Base-by-base conservation (phyloP, 1,284 basidiomycete species). In the Psilocybe mexicana region DNA sequence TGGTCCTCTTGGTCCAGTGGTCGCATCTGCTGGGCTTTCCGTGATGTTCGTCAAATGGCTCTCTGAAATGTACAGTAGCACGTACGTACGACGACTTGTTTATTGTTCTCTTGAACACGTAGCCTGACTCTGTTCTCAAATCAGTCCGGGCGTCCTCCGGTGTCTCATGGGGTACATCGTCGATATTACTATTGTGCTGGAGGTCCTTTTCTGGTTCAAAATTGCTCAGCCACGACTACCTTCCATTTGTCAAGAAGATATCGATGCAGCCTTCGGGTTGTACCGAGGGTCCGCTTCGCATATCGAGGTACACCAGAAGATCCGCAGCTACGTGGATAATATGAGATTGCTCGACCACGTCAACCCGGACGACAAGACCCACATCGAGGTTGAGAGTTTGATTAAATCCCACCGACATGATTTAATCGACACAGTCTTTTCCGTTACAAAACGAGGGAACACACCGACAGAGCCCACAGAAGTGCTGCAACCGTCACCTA, bases 91-190 rank as follows among this genome's bases (percentile, higher is more conserved):
- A 33, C 30, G 5, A 18, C 8, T 33, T 33, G 8, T 33, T 8
- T 33, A 4, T 8, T 33, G 5, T 6, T 33, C 30, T 8, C 4
- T 6, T 33, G 30, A 33, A 4, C 30, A 33, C 8, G 30, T 33
- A 33, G 8, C 8, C 30, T 33, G 30, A 33, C 8, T 33, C 8
- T 4, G 30, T 4, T 33, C 30, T 6, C 8, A 33, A 7, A 35
- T 23, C 49, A 51, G 49, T n/a, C 49, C 49, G 14, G 49, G 49
- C 35, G 49, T 51, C 33, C 49, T 51, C 33, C 49, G 49, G 6
- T 51, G 49, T 25, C 49, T 51, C 24, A 51, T 51, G 49, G 49
- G 49, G 38, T 51, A 51, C 38, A 51, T 51, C 49, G 35, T 51
- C 14, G 49, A 51, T 33, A 38, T 51, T 33, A 51, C 49, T 6